phyloP scores from a whole-genome alignment of 768 basidiomycete genomes.

The Tephrocybe rancida region DNA sequence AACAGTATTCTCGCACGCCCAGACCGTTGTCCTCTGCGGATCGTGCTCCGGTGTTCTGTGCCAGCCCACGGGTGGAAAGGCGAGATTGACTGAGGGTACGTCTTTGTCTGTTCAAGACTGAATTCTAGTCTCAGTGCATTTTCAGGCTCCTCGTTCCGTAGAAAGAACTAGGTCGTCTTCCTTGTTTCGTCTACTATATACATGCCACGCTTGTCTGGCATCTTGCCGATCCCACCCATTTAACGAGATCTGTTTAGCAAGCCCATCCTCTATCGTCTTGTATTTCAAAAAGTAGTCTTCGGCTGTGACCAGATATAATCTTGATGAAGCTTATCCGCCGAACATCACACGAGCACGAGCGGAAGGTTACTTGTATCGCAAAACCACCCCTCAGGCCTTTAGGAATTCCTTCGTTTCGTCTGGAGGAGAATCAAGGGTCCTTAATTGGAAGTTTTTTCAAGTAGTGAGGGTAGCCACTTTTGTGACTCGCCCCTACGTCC shows the following conservation, averaged over 20 bases:
- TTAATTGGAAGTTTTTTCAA: too few species aligned
- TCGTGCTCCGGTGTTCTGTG: conserved; percentile 94
- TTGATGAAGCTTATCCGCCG: conserved; percentile 53
- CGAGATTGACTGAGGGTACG: conserved; percentile 96
- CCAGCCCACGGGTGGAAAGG: conserved; percentile 98
- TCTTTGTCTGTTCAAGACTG: conserved; percentile 13
- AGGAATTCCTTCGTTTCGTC: too few species aligned
- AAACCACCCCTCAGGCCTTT: too few species aligned
- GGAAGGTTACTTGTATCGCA: conserved; percentile 76
- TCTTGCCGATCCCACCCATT: conserved; percentile 2
- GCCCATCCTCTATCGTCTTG: conserved; percentile 4
- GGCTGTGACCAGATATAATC: too few species aligned
- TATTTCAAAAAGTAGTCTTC: conserved; percentile 13
- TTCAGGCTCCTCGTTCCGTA: conserved; percentile 94
- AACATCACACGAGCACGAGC: conserved; percentile 71
- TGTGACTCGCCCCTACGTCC: too few species aligned
- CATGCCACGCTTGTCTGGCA: conserved; percentile 2
- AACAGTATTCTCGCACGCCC: conserved; percentile 99
- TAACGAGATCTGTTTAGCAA: conserved; percentile 7
- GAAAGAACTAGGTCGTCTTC: conserved; percentile 71
- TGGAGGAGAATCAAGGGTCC: too few species aligned
- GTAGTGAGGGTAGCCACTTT: too few species aligned
- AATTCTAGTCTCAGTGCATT: conserved; percentile 8
- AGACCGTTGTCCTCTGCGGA: conserved; percentile 93
- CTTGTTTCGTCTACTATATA: conserved; percentile 22